phyloP scores from a whole-genome alignment of 2,329 filamentous ascomycete genomes.

The Karstenula rhodostoma region DNA sequence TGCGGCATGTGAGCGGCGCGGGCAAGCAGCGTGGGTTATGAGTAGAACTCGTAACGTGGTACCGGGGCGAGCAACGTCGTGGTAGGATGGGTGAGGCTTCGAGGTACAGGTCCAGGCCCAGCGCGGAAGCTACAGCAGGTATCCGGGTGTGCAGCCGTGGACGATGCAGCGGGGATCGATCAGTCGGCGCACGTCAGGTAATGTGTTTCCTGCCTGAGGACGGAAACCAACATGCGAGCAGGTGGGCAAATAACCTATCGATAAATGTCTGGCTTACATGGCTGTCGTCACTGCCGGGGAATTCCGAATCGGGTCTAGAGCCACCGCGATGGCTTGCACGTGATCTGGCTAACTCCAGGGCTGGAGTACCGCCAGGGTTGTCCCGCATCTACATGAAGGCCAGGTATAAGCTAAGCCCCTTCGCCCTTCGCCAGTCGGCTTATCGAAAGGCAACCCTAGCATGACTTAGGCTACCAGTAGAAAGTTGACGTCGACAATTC shows the following conservation, averaged over 20 bases:
- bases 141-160: not conserved
- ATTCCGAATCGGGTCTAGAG: not conserved
- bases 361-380: too few species aligned
- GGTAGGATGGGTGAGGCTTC: not conserved
- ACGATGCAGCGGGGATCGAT: not conserved
- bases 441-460: too few species aligned
- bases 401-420: too few species aligned
- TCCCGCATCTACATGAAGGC: too few species aligned
- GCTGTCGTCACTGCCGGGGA: not conserved
- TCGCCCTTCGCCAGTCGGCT: too few species aligned
- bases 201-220: not conserved
- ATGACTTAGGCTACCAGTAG: too few species aligned
- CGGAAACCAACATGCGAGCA: not conserved
- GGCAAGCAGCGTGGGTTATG: not conserved
- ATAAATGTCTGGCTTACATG: not conserved
- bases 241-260: not conserved
- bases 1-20: conserved; percentile 9
- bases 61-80: too few species aligned
- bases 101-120: not conserved
- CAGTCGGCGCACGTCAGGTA: not conserved
- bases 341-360: too few species aligned
- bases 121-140: not conserved
- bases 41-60: not conserved
- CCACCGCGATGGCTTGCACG: too few species aligned
- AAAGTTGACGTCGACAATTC: too few species aligned